Percentiles rank a stretch among this genome's conserved stretches.
Evolutionary conservation across 2,329 filamentous ascomycete genomes (phyloP).

Genomic region (Fusarium sp.): DNA sequence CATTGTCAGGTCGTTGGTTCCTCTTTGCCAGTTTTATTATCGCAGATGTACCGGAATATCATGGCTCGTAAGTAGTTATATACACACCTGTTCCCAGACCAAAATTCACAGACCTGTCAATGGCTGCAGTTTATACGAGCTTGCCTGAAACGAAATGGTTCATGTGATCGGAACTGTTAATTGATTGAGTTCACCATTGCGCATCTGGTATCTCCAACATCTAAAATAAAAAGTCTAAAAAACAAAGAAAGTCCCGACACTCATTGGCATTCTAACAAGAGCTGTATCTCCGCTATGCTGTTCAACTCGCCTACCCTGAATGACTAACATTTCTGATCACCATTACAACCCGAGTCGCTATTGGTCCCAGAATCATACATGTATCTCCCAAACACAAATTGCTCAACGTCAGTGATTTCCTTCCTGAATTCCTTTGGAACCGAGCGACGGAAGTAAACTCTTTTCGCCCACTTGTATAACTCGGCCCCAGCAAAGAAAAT

Average conservation of each 20-base stretch:
- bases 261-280: not conserved
- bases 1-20: not conserved
- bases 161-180: not conserved
- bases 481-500: constrained; percentile 75
- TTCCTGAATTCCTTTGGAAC: constrained; percentile 39
- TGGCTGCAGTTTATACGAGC: not conserved
- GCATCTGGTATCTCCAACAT: not conserved
- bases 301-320: not conserved
- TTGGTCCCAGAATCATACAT: constrained; percentile 21
- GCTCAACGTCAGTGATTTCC: constrained; percentile 38
- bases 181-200: not conserved
- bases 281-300: not conserved
- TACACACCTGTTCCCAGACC: not conserved
- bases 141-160: not conserved
- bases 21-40: not conserved
- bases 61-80: not conserved
- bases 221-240: not conserved
- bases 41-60: not conserved
- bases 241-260: not conserved
- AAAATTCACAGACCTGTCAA: not conserved
- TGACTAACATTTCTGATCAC: constrained; percentile 12
- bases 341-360: constrained; percentile 22
- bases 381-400: constrained; percentile 34
- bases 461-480: constrained; percentile 74
- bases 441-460: constrained; percentile 61